Evolutionary conservation across 345 rosid species (phyloP).

Genomic region (Limnanthes douglasii): DNA sequence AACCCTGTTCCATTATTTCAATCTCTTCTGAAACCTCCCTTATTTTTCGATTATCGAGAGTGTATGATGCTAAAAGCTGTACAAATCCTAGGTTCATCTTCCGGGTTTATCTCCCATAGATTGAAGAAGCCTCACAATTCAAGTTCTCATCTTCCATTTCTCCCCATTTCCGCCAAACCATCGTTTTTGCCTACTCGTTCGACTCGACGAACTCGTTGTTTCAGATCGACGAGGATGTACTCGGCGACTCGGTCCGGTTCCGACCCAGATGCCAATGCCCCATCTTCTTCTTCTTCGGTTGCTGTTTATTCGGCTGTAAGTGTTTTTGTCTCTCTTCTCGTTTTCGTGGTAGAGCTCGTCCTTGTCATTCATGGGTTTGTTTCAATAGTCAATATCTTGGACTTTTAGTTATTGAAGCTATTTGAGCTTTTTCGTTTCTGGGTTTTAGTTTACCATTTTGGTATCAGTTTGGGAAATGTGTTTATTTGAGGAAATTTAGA

Average conservation of each 20-base stretch:
- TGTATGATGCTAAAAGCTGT: conserved; percentile 60
- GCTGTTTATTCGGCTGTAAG: conserved; percentile 53
- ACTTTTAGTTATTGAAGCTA: too few relatives aligned
- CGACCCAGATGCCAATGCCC: conserved; percentile 25
- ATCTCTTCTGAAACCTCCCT: too few relatives aligned
- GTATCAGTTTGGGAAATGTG: neutral
- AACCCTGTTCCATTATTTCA: too few relatives aligned
- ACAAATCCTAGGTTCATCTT: conserved; percentile 42
- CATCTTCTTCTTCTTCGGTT: conserved; percentile 18
- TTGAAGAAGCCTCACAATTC: conserved; percentile 30
- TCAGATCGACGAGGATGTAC: conserved; percentile 18
- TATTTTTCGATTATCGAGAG: too few relatives aligned
- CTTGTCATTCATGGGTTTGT: conserved; percentile 2
- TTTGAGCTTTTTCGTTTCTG: too few relatives aligned
- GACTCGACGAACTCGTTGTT: conserved; percentile 13
- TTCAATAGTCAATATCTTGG: too few relatives aligned
- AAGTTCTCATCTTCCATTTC: conserved; percentile 14
- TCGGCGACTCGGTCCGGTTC: conserved; percentile 31
- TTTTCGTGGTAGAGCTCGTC: conserved; percentile 3
- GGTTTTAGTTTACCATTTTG: neutral
- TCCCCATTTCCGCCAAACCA: conserved; percentile 10
- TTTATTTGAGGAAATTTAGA: too few relatives aligned
- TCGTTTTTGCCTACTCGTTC: conserved; percentile 7
- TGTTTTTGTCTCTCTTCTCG: too few relatives aligned
- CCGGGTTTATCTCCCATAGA: conserved; percentile 33